phyloP scores from a whole-genome alignment of 257 asterid species.

The Solanum rostratum region DNA sequence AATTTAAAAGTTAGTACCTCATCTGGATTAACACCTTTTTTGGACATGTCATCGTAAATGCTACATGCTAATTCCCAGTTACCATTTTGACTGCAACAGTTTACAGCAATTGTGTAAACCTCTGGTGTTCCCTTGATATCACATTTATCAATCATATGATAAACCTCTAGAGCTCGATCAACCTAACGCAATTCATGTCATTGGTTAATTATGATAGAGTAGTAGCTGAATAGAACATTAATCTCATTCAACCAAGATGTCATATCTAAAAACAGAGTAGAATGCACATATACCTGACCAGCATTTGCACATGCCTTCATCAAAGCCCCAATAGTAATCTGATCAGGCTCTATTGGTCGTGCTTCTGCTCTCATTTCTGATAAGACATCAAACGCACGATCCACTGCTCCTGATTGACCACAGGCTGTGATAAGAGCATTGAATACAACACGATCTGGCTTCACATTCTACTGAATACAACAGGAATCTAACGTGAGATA shows the following conservation, averaged over 20 bases:
- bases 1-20: slow-evolving; percentile 48
- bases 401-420: slow-evolving; percentile 94
- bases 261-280: not conserved
- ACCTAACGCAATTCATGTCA: slow-evolving; percentile 30
- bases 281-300: slow-evolving; percentile 55
- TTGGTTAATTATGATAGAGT: slow-evolving; percentile 2
- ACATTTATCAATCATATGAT: slow-evolving; percentile 67
- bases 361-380: slow-evolving; percentile 78
- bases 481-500: slow-evolving; percentile 21
- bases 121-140: slow-evolving; percentile 84
- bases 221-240: not conserved
- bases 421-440: slow-evolving; percentile 98
- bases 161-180: slow-evolving; percentile 77
- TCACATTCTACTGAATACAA: slow-evolving; percentile 72
- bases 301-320: slow-evolving; percentile 87
- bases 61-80: slow-evolving; percentile 91
- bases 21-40: slow-evolving; percentile 76
- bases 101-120: slow-evolving; percentile 91
- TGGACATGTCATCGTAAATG: slow-evolving; percentile 76
- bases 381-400: slow-evolving; percentile 94
- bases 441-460: slow-evolving; percentile 97
- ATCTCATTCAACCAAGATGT: not conserved
- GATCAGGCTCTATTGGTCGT: slow-evolving; percentile 91
- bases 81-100: slow-evolving; percentile 85
- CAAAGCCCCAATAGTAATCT: slow-evolving; percentile 85